Base-by-base conservation (phyloP, 208 protist genomes). In the Trypanosoma scelopori region DNA sequence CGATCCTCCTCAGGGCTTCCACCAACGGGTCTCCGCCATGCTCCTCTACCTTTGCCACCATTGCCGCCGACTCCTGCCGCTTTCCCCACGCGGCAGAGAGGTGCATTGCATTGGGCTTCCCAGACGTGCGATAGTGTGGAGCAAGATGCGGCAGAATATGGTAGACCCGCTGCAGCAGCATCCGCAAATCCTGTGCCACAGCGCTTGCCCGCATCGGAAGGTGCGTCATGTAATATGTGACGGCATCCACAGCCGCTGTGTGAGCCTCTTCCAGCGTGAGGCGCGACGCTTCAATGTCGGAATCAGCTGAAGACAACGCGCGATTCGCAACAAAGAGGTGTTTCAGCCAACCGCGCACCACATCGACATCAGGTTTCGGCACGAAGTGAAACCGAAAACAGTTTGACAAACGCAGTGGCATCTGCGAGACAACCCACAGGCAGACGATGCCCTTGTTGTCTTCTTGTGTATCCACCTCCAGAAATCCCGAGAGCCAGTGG, bases 361-460 rank as follows among this genome's bases (percentile, higher is more conserved):
- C 64, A 6, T 67, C 50, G 48, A 67, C 59, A 12, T 73, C 69
- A 7, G 83, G 85, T 1, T 61, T 75, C 11, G 71, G 59, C 35
- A 94, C 30, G 59, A 94, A 87, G 55, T 94, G 89, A 49, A 74
- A 87, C 25, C 89, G 89, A 60, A 86, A 89, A 71, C 81, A 90
- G 68, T 82, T 81, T 12, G 71, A 71, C n/a, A 94, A 13, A 32
- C 77, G 80, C 41, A 85, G 66, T 20, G 89, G 89, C 51, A 82
- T 65, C 74, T 91, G 81, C 16, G 83, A 81, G 25, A 94, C 55
- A 20, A 90, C n/a, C 85, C 89, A 94, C 35, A 94, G 27, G 49
- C 76, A 81, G 32, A 92, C 71, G 25, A 41, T 56, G 28, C 48
- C 65, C 22, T 20, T 35, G 9, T 50, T 45, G 16, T 41, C 27